phyloP scores from a whole-genome alignment of 345 rosid genomes.

The Passiflora organensis region DNA sequence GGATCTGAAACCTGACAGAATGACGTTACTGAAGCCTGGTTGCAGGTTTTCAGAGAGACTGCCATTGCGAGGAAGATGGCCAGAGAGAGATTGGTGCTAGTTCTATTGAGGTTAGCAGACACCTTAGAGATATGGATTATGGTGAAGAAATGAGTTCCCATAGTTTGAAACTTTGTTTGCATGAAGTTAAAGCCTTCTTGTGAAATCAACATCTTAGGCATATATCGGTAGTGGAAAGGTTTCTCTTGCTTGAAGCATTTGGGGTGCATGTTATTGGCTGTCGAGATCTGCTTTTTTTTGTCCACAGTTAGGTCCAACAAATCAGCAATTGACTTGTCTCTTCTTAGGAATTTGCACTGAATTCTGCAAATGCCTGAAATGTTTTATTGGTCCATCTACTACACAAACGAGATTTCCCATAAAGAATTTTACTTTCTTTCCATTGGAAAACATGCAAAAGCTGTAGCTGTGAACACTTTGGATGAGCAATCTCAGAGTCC shows the following conservation, averaged over 20 bases:
- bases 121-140: not conserved
- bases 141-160: not conserved
- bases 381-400: conserved; percentile 8
- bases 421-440: conserved; percentile 14
- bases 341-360: conserved; percentile 10
- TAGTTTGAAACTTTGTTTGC: conserved; percentile 24
- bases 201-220: conserved; percentile 24
- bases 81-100: conserved; percentile 56
- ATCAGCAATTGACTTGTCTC: conserved; percentile 29
- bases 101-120: conserved; percentile 34
- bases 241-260: conserved; percentile 45
- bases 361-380: conserved; percentile 10
- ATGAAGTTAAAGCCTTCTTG: conserved; percentile 25
- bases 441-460: conserved; percentile 11
- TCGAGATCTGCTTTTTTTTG: conserved; percentile 26
- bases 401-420: conserved; percentile 4
- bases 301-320: conserved; percentile 32
- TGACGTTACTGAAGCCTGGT: conserved; percentile 55
- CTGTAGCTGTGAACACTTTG: conserved; percentile 33
- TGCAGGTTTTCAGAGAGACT: conserved; percentile 45
- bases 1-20: conserved; percentile 61
- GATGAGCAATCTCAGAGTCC: conserved; percentile 21
- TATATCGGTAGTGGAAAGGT: conserved; percentile 13
- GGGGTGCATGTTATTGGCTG: conserved; percentile 21
- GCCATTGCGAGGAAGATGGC: conserved; percentile 46